Base-by-base conservation (phyloP, 1,284 basidiomycete genomes). In the Dichomitus squalens region DNA sequence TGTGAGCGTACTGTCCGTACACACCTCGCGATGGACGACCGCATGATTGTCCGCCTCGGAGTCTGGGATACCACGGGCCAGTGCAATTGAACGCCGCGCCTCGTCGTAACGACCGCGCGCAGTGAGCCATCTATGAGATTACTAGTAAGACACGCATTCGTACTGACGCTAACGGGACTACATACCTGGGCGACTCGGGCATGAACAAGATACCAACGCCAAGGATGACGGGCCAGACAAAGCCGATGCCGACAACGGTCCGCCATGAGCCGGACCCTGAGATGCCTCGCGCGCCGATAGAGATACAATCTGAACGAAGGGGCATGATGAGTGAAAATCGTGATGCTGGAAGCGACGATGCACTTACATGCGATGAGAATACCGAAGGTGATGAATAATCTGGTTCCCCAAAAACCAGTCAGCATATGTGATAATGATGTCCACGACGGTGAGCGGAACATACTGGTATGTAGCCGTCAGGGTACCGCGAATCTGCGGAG, bases 361-460 rank as follows among this genome's bases (percentile, higher is more conserved):
- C 7, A 74, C 79, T 43, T 63, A 80, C 88, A 92, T 7, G 90
- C 87, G 40, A 90, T 79, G 40, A 93, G 80, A 60, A 92, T 92
- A 64, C 90, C 90, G 62, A 88, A 79, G 0, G 88, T 90, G 68
- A 91, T 90, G 73, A 88, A 86, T 20, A 92, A 76, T 68, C 92
- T 89, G 87, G 0, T 65, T 21, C 31, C 20, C 16, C 18, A 5
- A 43, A n/a, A 7, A 23, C n/a, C n/a, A n/a, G n/a, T 23, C 21
- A 43, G n/a, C 18, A 18, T 12, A 25, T n/a, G n/a, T n/a, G n/a
- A n/a, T n/a, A n/a, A n/a, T n/a, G 20, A 12, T 7, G 23, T 25
- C 9, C 20, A 7, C 47, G 20, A 16, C 12, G 1, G 25, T 41
- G 35, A 44, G 54, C 9, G 38, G 9, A 21, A 61, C 65, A 21